phyloP scores from a whole-genome alignment of 306 rosid genomes.

The Ziziphus jujuba region DNA sequence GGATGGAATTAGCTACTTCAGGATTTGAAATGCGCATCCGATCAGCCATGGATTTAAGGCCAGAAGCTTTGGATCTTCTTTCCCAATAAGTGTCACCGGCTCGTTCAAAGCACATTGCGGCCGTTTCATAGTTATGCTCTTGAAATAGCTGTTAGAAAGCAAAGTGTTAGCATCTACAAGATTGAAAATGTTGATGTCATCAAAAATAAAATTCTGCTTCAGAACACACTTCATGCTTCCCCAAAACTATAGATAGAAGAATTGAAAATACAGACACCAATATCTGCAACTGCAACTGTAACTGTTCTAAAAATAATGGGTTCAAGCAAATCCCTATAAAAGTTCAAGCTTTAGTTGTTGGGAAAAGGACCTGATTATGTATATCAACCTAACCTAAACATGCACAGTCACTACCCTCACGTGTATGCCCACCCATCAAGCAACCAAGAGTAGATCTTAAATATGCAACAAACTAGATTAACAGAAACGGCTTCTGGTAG shows the following conservation, averaged over 20 bases:
- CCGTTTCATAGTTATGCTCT: constrained; percentile 71
- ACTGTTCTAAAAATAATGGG: no score
- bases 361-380: no score
- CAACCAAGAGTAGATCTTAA: no score
- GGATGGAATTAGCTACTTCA: constrained; percentile 48
- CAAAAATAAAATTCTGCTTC: not conserved
- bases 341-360: no score
- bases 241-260: not conserved
- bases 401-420: no score
- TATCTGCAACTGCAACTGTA: no score
- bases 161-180: not conserved
- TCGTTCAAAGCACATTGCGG: constrained; percentile 77
- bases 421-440: no score
- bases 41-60: constrained; percentile 54
- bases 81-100: constrained; percentile 77
- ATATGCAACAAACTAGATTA: no score
- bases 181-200: not conserved
- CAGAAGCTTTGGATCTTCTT: constrained; percentile 62
- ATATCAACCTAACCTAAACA: no score
- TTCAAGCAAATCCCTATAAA: no score
- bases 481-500: not conserved
- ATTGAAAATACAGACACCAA: not conserved
- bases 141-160: constrained; percentile 45
- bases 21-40: constrained; percentile 41
- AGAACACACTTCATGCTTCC: not conserved